phyloP scores from a whole-genome alignment of 1,284 basidiomycete genomes.

The Vanrija pseudolonga region DNA sequence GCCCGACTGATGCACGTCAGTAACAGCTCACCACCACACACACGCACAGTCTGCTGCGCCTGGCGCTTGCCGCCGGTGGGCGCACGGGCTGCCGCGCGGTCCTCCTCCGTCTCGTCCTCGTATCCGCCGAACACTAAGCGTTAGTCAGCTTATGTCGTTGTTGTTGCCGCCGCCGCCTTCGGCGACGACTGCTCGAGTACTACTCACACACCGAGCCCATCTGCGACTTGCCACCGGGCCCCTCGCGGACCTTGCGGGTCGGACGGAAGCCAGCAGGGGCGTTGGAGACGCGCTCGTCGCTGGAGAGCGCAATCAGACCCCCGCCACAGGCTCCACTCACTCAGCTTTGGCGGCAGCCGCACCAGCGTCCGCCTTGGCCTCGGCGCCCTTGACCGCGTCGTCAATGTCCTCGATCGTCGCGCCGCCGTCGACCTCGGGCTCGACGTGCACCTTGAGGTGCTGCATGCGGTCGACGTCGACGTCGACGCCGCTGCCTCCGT shows the following conservation, averaged over 20 bases:
- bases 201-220: slow-evolving; percentile 39
- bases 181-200: too few relatives aligned
- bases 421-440: slow-evolving; percentile 38
- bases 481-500: slow-evolving; percentile 41
- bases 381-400: neutral
- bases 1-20: neutral
- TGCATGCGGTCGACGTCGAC: slow-evolving; percentile 44
- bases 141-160: neutral
- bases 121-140: slow-evolving; percentile 41
- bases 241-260: slow-evolving; percentile 46
- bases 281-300: slow-evolving; percentile 25
- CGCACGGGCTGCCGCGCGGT: slow-evolving; percentile 26
- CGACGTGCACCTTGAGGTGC: slow-evolving; percentile 42
- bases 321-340: neutral
- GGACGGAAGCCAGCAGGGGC: slow-evolving; percentile 43
- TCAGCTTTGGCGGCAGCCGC: neutral
- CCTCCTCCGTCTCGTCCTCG: slow-evolving; percentile 39
- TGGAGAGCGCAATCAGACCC: neutral
- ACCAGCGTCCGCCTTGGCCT: neutral
- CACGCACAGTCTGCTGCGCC: slow-evolving; percentile 27
- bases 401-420: slow-evolving; percentile 35
- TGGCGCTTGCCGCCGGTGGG: slow-evolving; percentile 31
- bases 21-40: neutral
- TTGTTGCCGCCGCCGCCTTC: too few relatives aligned
- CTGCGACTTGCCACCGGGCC: slow-evolving; percentile 42